These are phyloP conservation scores for Kodamaea kaohsiungensis DNA, from an alignment of 805 yeast species.

Conservation along the genomic window DNA sequence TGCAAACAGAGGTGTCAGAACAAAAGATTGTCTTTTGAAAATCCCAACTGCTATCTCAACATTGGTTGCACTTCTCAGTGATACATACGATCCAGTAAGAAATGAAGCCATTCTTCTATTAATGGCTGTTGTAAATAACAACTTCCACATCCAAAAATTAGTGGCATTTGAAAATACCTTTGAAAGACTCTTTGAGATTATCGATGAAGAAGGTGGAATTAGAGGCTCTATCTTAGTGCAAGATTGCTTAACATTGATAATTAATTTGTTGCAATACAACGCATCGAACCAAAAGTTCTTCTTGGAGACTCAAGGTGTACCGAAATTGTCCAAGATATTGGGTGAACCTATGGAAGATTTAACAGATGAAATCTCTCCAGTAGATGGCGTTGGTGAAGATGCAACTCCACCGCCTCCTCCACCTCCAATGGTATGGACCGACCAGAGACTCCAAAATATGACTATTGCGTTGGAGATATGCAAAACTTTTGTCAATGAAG, in stretches of 20 bases:
- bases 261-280: slow-evolving; percentile 75
- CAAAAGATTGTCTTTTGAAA: slow-evolving; percentile 71
- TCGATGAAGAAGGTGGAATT: slow-evolving; percentile 85
- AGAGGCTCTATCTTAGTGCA: slow-evolving; percentile 88
- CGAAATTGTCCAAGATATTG: slow-evolving; percentile 61
- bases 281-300: slow-evolving; percentile 89
- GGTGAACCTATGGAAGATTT: slow-evolving; percentile 56
- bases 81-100: slow-evolving; percentile 73
- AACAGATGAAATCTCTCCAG: slow-evolving; percentile 22
- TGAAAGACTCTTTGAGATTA: slow-evolving; percentile 75
- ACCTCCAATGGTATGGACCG: slow-evolving; percentile 72
- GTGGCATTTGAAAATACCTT: slow-evolving; percentile 95
- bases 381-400: slow-evolving; percentile 15
- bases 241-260: slow-evolving; percentile 78
- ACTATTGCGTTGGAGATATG: slow-evolving; percentile 70
- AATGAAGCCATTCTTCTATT: slow-evolving; percentile 85
- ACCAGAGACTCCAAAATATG: slow-evolving; percentile 69
- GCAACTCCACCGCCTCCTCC: slow-evolving; percentile 19
- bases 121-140: slow-evolving; percentile 78
- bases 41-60: slow-evolving; percentile 81
- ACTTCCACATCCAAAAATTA: slow-evolving; percentile 83
- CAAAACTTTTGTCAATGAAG: slow-evolving; percentile 68
- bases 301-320: slow-evolving; percentile 78
- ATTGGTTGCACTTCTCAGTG: slow-evolving; percentile 55
- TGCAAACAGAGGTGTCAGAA: slow-evolving; percentile 68